Percentiles rank a stretch among this genome's conserved stretches.
phyloP scores from a whole-genome alignment of 225 moss, liverwort and hornwort genomes.

The Pseudoscleropodium purum region DNA sequence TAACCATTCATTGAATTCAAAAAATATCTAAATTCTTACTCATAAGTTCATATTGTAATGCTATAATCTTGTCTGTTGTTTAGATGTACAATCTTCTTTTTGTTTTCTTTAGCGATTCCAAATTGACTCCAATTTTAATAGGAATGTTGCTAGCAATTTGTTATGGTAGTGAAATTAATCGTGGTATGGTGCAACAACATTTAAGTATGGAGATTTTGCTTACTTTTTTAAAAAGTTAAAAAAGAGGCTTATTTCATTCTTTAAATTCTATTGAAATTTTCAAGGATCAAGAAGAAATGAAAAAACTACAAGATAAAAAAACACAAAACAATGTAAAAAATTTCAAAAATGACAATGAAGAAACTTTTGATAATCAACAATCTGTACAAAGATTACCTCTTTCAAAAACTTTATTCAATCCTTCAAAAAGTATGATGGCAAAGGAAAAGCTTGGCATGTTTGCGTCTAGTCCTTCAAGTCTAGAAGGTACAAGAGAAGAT shows the following conservation, averaged over 20 bases:
- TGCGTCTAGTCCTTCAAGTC: not conserved
- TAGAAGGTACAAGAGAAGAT: not conserved
- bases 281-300: not conserved
- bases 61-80: not conserved
- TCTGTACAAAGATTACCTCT: not conserved
- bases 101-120: slow-evolving; percentile 26
- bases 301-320: not conserved
- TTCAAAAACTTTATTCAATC: not conserved
- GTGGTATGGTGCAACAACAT: slow-evolving; percentile 27
- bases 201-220: slow-evolving; percentile 22
- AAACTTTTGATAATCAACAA: not conserved
- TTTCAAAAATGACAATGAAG: not conserved
- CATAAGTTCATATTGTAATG: not conserved
- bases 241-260: not conserved
- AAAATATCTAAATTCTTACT: no score
- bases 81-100: slow-evolving; percentile 37
- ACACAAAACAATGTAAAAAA: not conserved
- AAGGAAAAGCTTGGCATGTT: not conserved
- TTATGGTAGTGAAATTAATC: slow-evolving; percentile 23
- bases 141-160: slow-evolving; percentile 24
- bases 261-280: not conserved
- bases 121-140: slow-evolving; percentile 35
- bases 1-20: no score
- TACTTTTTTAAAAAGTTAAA: slow-evolving; percentile 11
- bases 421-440: not conserved